phyloP scores from a whole-genome alignment of 176 grass and related monocot species.

The Coix lacrymajobi region DNA sequence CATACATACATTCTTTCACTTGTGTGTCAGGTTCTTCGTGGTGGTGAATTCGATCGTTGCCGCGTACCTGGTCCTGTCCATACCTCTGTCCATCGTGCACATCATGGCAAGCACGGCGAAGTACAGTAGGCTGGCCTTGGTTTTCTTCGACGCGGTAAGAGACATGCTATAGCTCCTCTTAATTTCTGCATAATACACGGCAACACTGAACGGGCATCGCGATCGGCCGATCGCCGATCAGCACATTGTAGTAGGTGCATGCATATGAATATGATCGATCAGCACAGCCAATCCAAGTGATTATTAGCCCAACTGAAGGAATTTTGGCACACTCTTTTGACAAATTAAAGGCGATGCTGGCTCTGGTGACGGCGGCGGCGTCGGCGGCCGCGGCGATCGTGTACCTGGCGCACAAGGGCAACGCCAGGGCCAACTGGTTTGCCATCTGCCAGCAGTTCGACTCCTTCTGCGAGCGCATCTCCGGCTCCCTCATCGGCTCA shows the following conservation, averaged over 20 bases:
- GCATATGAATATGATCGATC: too few species aligned
- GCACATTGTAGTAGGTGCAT: neutral
- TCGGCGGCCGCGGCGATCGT: constrained; percentile 47
- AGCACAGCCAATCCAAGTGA: neutral
- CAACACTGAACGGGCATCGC: neutral
- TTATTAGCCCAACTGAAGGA: neutral
- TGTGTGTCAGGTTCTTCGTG: constrained; percentile 45
- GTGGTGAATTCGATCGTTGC: constrained; percentile 44
- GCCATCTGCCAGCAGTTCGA: constrained; percentile 58
- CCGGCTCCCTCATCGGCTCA: constrained; percentile 45
- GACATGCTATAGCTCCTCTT: neutral
- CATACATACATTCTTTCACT: neutral
- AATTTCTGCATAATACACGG: neutral
- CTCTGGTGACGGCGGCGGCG: constrained; percentile 33
- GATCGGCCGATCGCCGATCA: too few species aligned
- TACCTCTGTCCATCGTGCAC: constrained; percentile 46
- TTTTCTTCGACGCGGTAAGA: constrained; percentile 44
- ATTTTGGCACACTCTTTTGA: neutral
- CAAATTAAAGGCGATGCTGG: constrained; percentile 59
- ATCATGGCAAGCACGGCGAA: constrained; percentile 39
- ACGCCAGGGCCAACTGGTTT: constrained; percentile 44
- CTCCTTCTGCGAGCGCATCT: constrained; percentile 43
- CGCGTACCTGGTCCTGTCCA: constrained; percentile 47
- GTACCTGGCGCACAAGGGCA: constrained; percentile 57
- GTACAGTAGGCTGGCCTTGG: constrained; percentile 24